These are phyloP conservation scores for Leptomonas seymouri DNA, from an alignment of 208 protist species.

Conservation along the genomic window DNA sequence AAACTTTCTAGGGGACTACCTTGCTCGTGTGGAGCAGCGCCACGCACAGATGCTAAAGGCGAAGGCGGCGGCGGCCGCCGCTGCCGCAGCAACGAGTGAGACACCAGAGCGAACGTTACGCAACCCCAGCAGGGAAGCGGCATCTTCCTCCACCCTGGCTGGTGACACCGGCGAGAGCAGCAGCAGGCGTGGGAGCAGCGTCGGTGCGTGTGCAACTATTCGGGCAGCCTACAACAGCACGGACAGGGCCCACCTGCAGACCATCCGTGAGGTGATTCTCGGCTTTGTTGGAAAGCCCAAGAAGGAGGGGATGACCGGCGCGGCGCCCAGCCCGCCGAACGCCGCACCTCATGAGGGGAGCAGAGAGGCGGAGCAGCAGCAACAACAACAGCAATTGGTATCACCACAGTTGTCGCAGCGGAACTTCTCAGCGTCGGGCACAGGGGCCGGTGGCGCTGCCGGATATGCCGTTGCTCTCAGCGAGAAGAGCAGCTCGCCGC, in stretches of 20 bases:
- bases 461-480: not conserved
- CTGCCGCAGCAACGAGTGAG: not conserved
- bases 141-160: not conserved
- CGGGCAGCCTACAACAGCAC: constrained; percentile 20
- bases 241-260: constrained; percentile 21
- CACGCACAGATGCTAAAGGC: constrained; percentile 17
- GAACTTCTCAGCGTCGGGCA: not conserved
- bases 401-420: not conserved
- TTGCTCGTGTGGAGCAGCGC: constrained; percentile 30
- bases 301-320: not conserved
- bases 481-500: not conserved
- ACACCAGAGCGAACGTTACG: too few species aligned
- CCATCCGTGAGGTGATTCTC: constrained; percentile 28
- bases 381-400: not conserved
- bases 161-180: not conserved
- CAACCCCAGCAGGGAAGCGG: too few species aligned
- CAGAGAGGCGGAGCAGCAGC: not conserved
- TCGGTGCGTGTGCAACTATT: constrained; percentile 31
- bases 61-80: not conserved
- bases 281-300: constrained; percentile 26
- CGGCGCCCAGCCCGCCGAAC: not conserved
- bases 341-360: not conserved
- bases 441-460: not conserved
- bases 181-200: constrained; percentile 13
- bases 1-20: constrained; percentile 32